Conservation (phyloP, 495 filamentous ascomycete genomes). For the Cenococcum geophilum region DNA sequence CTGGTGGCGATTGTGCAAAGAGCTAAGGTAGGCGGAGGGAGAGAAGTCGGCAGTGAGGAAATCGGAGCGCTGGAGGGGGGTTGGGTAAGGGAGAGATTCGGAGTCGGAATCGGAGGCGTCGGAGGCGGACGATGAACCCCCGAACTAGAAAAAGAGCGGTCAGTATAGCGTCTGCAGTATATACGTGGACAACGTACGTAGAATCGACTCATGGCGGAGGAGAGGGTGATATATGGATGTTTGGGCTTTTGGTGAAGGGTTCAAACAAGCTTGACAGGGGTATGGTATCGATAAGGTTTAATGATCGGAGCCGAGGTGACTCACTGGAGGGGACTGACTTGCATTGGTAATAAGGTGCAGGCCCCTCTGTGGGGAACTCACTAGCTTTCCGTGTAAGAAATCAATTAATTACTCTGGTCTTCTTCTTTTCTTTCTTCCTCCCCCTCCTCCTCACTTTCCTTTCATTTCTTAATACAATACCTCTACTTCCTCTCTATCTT, state of each 20-base stretch:
- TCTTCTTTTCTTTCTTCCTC: not conserved
- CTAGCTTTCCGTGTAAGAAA: not conserved
- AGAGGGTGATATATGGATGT: not conserved
- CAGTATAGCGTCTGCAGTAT: not conserved
- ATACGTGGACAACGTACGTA: slow-evolving; percentile 35
- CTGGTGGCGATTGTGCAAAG: slow-evolving; percentile 79
- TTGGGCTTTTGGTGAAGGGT: not conserved
- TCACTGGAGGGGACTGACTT: not conserved
- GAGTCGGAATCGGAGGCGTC: slow-evolving; percentile 46
- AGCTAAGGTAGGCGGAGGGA: slow-evolving; percentile 74
- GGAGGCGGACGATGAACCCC: slow-evolving; percentile 22
- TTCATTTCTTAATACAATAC: not conserved
- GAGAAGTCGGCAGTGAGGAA: slow-evolving; percentile 77
- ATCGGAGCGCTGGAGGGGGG: slow-evolving; percentile 67
- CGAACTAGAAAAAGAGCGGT: slow-evolving; percentile 6
- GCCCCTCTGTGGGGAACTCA: not conserved
- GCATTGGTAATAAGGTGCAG: slow-evolving; percentile 3
- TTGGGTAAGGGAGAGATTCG: slow-evolving; percentile 72
- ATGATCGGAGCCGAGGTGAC: slow-evolving; percentile 19
- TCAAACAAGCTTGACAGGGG: not conserved
- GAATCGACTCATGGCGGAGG: slow-evolving; percentile 41
- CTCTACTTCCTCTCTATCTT: not conserved
- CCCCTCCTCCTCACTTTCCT: not conserved
- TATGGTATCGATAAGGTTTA: not conserved
- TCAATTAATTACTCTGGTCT: not conserved